These are phyloP conservation scores for Talaromyces stipitatus DNA, from an alignment of 495 filamentous ascomycete genomes.

Conservation along the genomic window DNA sequence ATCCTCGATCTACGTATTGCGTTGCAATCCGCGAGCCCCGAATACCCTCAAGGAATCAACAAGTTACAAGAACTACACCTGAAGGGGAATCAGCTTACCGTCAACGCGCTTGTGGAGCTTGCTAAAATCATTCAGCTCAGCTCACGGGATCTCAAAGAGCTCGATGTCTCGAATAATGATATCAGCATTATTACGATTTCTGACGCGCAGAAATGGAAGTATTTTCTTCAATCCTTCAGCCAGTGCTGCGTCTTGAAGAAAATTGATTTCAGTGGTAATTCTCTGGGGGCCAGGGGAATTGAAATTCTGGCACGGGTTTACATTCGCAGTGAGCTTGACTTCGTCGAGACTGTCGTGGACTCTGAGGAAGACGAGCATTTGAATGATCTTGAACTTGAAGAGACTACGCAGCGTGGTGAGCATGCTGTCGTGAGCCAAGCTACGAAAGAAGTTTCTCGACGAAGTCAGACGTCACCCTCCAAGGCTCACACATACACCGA, in stretches of 20 bases:
- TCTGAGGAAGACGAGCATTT: conserved; percentile 5
- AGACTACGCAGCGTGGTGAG: not conserved
- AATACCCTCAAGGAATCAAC: conserved; percentile 20
- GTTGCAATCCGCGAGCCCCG: conserved; percentile 20
- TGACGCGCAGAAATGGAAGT: conserved; percentile 33
- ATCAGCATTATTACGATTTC: conserved; percentile 25
- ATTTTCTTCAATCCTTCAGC: conserved; percentile 34
- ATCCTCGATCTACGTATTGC: conserved; percentile 30
- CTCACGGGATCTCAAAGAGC: conserved; percentile 32
- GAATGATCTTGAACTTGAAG: not conserved
- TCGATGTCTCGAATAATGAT: conserved; percentile 40
- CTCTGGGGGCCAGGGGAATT: conserved; percentile 29
- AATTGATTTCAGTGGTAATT: conserved; percentile 38
- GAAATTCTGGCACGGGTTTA: conserved; percentile 38
- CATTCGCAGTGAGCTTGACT: conserved; percentile 28
- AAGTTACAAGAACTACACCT: conserved; percentile 41
- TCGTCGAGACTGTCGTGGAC: conserved; percentile 13
- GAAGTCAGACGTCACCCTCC: not conserved
- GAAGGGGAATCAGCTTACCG: conserved; percentile 31
- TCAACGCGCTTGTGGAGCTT: conserved; percentile 26
- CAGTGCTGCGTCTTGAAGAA: conserved; percentile 35
- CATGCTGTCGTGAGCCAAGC: not conserved
- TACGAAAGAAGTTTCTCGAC: not conserved
- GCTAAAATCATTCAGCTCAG: conserved; percentile 28
- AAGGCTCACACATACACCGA: conserved; percentile 6